Percentiles rank a stretch among this genome's conserved stretches.
These are phyloP conservation scores for Hypoxylon lenormandii DNA, from an alignment of 495 filamentous ascomycete species.

Conservation along the genomic window DNA sequence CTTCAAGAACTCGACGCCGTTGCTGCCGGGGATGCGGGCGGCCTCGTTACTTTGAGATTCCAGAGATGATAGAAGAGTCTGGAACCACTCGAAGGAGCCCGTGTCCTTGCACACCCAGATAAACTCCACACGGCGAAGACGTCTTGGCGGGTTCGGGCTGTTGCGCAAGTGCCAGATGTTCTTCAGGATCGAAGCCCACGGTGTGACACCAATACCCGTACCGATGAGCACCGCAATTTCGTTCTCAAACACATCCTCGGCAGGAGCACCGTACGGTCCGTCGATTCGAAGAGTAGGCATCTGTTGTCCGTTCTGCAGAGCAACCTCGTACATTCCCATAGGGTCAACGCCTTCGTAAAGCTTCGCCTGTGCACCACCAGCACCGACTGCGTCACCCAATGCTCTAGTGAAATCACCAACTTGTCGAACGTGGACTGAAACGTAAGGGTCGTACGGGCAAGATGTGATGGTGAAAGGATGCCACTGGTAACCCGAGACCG, in stretches of 20 bases:
- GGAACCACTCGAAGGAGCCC: conserved; percentile 98
- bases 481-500: conserved; percentile 90
- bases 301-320: conserved; percentile 87
- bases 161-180: conserved; percentile 97
- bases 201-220: conserved; percentile 97
- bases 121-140: conserved; percentile 94
- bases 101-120: conserved; percentile 99
- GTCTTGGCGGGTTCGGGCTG: conserved; percentile 82
- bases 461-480: conserved; percentile 99
- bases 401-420: conserved; percentile 93
- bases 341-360: conserved; percentile 91
- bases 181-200: conserved; percentile 97
- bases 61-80: conserved; percentile 89
- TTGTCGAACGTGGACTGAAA: conserved; percentile 93
- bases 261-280: conserved; percentile 95
- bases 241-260: conserved; percentile 97
- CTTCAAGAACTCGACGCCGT: conserved; percentile 86
- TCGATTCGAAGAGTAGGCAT: conserved; percentile 93
- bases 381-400: conserved; percentile 91
- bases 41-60: conserved; percentile 82
- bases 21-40: conserved; percentile 70
- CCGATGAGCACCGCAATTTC: conserved; percentile 97
- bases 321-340: conserved; percentile 97
- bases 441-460: conserved; percentile 92
- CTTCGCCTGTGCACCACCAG: conserved; percentile 82